Evolutionary conservation across 2,329 filamentous ascomycete genomes (phyloP).

Genomic region (Phialemoniopsis sp.): DNA sequence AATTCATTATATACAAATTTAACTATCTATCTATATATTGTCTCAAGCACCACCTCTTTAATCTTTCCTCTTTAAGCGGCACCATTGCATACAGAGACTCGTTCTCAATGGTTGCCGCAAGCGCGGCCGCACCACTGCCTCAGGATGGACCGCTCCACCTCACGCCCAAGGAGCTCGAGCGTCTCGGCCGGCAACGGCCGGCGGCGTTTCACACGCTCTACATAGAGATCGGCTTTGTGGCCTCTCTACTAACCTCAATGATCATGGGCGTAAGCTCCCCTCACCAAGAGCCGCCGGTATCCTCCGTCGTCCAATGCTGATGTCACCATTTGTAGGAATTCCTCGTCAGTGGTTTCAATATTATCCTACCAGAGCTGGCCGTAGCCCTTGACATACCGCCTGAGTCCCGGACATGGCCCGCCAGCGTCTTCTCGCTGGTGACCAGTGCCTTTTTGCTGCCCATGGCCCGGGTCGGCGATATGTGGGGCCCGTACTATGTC

Average conservation of each 20-base stretch:
- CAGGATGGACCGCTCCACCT: not conserved
- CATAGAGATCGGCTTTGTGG: conserved; percentile 58
- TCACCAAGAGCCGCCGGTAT: too few species aligned
- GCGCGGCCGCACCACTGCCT: too few species aligned
- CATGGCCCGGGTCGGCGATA: conserved; percentile 55
- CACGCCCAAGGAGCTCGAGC: conserved; percentile 40
- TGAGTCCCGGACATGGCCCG: conserved; percentile 26
- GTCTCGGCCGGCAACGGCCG: conserved; percentile 59
- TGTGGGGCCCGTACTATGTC: conserved; percentile 55
- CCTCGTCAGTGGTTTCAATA: conserved; percentile 72
- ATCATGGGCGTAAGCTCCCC: conserved; percentile 47
- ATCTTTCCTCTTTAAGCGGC: too few species aligned
- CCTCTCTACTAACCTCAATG: conserved; percentile 58
- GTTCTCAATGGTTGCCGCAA: too few species aligned
- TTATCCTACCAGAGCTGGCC: conserved; percentile 62
- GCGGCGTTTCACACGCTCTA: conserved; percentile 45
- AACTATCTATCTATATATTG: too few species aligned
- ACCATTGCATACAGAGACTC: too few species aligned
- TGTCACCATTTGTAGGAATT: conserved; percentile 50
- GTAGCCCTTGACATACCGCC: too few species aligned
- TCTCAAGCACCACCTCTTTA: too few species aligned
- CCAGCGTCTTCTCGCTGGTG: conserved; percentile 52
- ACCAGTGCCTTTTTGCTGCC: conserved; percentile 55
- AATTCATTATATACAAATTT: too few species aligned
- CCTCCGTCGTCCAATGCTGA: too few species aligned